These are phyloP conservation scores for Plenodomus lindquistii DNA, from an alignment of 2,329 filamentous ascomycete species.

Conservation along the genomic window DNA sequence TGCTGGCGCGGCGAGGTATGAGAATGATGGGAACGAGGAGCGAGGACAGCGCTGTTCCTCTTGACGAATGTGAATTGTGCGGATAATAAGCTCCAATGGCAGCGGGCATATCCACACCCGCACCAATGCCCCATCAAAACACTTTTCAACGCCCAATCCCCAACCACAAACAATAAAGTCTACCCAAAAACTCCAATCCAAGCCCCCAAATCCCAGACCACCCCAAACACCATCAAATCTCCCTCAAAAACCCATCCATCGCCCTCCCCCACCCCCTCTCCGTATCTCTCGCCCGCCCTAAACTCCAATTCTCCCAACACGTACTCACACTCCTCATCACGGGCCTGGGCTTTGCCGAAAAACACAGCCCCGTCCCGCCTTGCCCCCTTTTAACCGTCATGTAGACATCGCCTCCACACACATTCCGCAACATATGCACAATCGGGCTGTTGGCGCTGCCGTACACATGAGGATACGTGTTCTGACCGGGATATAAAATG, in stretches of 20 bases:
- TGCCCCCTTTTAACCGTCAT: conserved; percentile 24
- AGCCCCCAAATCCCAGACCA: neutral
- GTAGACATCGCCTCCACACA: conserved; percentile 43
- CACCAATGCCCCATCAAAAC: too few species aligned
- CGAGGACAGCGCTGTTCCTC: too few species aligned
- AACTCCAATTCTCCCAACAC: conserved; percentile 27
- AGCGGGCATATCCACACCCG: too few species aligned
- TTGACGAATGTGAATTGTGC: too few species aligned
- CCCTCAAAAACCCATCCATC: neutral
- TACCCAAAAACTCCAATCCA: neutral
- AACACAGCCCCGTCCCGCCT: conserved; percentile 16
- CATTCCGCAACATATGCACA: conserved; percentile 42
- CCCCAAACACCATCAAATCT: neutral
- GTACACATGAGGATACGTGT: conserved; percentile 46
- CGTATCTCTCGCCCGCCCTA: too few species aligned
- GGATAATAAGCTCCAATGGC: too few species aligned
- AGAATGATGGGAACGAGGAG: too few species aligned
- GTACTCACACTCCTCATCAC: conserved; percentile 26
- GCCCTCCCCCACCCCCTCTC: neutral
- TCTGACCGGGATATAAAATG: conserved; percentile 46
- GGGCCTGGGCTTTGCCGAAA: conserved; percentile 19
- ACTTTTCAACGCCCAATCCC: too few species aligned
- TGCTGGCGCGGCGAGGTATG: too few species aligned
- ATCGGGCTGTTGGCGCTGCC: conserved; percentile 44
- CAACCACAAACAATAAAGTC: too few species aligned